phyloP scores from a whole-genome alignment of 2,329 filamentous ascomycete species.

The Phaeosphaeria sp. region DNA sequence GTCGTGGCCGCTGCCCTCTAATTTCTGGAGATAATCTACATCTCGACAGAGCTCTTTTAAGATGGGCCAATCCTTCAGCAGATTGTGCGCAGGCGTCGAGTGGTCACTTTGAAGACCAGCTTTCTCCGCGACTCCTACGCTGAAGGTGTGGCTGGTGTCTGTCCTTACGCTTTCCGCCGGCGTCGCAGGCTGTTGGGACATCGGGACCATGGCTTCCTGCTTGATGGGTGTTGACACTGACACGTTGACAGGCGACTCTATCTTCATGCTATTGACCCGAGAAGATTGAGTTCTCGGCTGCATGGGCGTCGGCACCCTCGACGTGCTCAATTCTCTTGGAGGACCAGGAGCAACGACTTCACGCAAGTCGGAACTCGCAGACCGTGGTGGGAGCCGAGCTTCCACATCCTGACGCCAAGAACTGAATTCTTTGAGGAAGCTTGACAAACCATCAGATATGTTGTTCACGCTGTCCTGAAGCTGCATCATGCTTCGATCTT shows the following conservation, averaged over 20 bases:
- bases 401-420: slow-evolving; percentile 44
- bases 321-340: slow-evolving; percentile 32
- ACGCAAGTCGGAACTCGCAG: slow-evolving; percentile 39
- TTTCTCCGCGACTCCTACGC: slow-evolving; percentile 28
- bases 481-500: slow-evolving; percentile 60
- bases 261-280: slow-evolving; percentile 44
- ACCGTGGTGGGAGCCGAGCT: slow-evolving; percentile 29
- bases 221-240: slow-evolving; percentile 41
- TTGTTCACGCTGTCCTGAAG: slow-evolving; percentile 54
- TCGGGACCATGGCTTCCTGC: slow-evolving; percentile 31
- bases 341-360: slow-evolving; percentile 32
- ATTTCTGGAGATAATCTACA: slow-evolving; percentile 59
- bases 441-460: slow-evolving; percentile 39
- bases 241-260: slow-evolving; percentile 36
- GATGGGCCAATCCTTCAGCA: slow-evolving; percentile 71
- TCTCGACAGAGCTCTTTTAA: slow-evolving; percentile 63
- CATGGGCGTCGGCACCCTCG: slow-evolving; percentile 39
- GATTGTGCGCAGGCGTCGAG: slow-evolving; percentile 84
- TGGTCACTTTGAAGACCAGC: slow-evolving; percentile 78
- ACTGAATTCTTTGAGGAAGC: slow-evolving; percentile 40
- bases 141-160: slow-evolving; percentile 26
- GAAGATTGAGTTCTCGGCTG: slow-evolving; percentile 32
- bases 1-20: slow-evolving; percentile 71
- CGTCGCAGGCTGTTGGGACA: slow-evolving; percentile 39
- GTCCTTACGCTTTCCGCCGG: slow-evolving; percentile 43